A percentile compares a stretch with the other conserved stretches of the same genome.
Evolutionary conservation across 2,329 filamentous ascomycete genomes (phyloP).

Genomic region (Shiraia bambusicola): DNA sequence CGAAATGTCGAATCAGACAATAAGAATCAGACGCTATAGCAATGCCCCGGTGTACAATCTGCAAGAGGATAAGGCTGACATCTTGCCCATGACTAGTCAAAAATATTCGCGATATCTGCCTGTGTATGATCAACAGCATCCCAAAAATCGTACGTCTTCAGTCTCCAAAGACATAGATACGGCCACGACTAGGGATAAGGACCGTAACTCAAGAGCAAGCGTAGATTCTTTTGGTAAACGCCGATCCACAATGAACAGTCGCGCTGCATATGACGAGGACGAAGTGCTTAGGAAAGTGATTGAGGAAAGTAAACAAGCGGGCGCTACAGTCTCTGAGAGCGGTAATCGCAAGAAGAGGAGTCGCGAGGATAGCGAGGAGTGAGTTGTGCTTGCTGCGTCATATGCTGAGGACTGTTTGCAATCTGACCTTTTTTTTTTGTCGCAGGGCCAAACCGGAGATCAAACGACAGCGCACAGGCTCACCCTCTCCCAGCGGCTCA

Average conservation of each 20-base stretch:
- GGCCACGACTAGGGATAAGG: slow-evolving; percentile 57
- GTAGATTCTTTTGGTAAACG: slow-evolving; percentile 71
- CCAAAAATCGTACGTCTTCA: slow-evolving; percentile 62
- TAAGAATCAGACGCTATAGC: not conserved
- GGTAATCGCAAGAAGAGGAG: slow-evolving; percentile 74
- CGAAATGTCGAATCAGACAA: not conserved
- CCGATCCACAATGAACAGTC: slow-evolving; percentile 95
- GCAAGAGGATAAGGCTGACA: slow-evolving; percentile 6
- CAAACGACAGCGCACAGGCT: slow-evolving; percentile 79
- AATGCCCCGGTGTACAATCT: not conserved
- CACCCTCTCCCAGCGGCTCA: slow-evolving; percentile 49
- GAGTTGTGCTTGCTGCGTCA: slow-evolving; percentile 47
- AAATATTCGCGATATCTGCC: slow-evolving; percentile 66
- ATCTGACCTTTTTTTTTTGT: slow-evolving; percentile 37
- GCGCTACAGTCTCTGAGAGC: slow-evolving; percentile 56
- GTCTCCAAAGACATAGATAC: slow-evolving; percentile 62
- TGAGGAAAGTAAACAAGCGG: slow-evolving; percentile 90
- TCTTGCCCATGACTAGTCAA: slow-evolving; percentile 49
- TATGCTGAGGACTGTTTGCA: slow-evolving; percentile 2
- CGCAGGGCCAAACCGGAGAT: slow-evolving; percentile 67
- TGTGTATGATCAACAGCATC: slow-evolving; percentile 55
- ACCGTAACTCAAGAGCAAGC: slow-evolving; percentile 57
- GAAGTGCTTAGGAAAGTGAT: slow-evolving; percentile 85
- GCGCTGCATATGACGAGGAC: slow-evolving; percentile 93
- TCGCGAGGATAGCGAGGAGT: slow-evolving; percentile 94